Evolutionary conservation across 352 stramenopile species (phyloP).

Genomic region (Saprolegnia diclina): DNA sequence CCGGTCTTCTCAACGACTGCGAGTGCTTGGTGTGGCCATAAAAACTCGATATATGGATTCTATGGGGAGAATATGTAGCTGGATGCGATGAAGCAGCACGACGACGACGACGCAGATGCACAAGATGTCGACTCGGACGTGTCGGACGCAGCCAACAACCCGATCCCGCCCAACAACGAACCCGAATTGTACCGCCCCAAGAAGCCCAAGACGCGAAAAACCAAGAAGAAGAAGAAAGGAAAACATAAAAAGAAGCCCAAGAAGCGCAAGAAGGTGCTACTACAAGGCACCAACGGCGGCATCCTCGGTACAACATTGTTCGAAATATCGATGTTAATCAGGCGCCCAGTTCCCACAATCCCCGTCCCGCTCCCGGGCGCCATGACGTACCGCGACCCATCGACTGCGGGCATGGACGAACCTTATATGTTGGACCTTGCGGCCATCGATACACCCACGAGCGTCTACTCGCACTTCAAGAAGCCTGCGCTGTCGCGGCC

Average conservation of each 20-base stretch:
- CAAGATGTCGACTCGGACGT: constrained; percentile 48
- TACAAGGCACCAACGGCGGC: constrained; percentile 21
- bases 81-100: constrained; percentile 32
- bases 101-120: constrained; percentile 29
- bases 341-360: neutral
- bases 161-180: constrained; percentile 42
- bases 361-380: neutral
- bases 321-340: neutral
- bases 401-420: neutral
- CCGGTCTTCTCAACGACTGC: constrained; percentile 49
- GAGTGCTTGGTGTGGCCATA: constrained; percentile 32
- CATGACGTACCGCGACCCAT: neutral
- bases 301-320: constrained; percentile 21
- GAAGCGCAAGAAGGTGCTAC: constrained; percentile 31
- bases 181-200: constrained; percentile 4
- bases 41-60: neutral
- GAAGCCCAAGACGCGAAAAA: constrained; percentile 15
- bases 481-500: constrained; percentile 10
- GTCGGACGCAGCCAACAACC: constrained; percentile 55
- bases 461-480: constrained; percentile 19
- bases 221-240: constrained; percentile 33
- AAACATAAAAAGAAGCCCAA: constrained; percentile 29
- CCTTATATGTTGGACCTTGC: constrained; percentile 10
- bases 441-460: constrained; percentile 18
- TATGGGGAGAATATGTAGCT: constrained; percentile 30